A percentile compares a stretch with the other conserved stretches of the same genome.
Evolutionary conservation across 1,284 basidiomycete species (phyloP).

Genomic region (Cerioporus squamosus): DNA sequence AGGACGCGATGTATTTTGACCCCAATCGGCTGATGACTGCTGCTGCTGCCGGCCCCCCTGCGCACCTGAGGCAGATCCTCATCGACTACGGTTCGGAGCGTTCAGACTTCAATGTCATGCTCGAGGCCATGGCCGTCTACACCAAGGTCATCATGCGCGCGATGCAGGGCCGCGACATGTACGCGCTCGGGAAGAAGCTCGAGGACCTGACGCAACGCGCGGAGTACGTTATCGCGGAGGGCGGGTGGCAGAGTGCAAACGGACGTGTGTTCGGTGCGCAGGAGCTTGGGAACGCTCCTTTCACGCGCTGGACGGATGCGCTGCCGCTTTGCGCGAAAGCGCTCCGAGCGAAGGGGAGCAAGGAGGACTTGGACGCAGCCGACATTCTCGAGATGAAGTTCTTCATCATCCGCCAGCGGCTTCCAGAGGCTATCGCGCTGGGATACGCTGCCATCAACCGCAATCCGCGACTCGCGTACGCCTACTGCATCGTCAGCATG

Average conservation of each 20-base stretch:
- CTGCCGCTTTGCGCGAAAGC: slow-evolving; percentile 58
- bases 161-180: slow-evolving; percentile 49
- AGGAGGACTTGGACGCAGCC: slow-evolving; percentile 49
- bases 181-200: slow-evolving; percentile 51
- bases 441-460: slow-evolving; percentile 51
- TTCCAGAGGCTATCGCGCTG: slow-evolving; percentile 47
- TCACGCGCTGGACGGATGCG: slow-evolving; percentile 55
- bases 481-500: slow-evolving; percentile 55
- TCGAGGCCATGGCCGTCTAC: slow-evolving; percentile 44
- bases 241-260: slow-evolving; percentile 44
- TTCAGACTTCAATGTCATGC: slow-evolving; percentile 47
- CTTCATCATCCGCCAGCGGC: slow-evolving; percentile 47
- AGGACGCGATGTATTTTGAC: slow-evolving; percentile 47
- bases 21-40: slow-evolving; percentile 43
- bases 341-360: slow-evolving; percentile 44
- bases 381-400: slow-evolving; percentile 67
- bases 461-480: slow-evolving; percentile 60
- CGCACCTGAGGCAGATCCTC: slow-evolving; percentile 48
- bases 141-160: slow-evolving; percentile 53
- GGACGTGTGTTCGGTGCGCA: slow-evolving; percentile 40
- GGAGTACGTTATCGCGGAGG: slow-evolving; percentile 60
- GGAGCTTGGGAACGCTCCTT: slow-evolving; percentile 42
- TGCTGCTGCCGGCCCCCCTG: slow-evolving; percentile 44
- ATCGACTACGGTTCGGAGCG: slow-evolving; percentile 47
- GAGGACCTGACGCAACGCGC: slow-evolving; percentile 51